Conservation (phyloP, 2,329 filamentous ascomycete genomes). For the Fusarium sublunatum region DNA sequence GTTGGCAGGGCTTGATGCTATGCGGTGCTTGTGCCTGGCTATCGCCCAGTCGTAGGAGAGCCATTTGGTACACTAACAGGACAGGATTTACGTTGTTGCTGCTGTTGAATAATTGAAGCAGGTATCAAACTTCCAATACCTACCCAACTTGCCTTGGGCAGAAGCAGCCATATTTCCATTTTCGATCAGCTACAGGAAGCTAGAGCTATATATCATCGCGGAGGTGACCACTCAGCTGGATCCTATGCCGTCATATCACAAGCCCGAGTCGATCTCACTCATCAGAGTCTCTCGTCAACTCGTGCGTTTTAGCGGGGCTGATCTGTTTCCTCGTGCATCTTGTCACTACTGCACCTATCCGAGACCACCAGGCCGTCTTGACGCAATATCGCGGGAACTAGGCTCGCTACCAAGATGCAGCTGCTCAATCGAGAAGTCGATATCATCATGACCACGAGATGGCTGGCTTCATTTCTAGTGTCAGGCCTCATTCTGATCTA, state of each 20-base stretch:
- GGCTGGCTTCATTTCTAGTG: conserved; percentile 3
- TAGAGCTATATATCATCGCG: conserved; percentile 20
- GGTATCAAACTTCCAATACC: not conserved
- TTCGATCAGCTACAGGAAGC: conserved; percentile 29
- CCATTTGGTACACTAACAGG: too few relatives aligned
- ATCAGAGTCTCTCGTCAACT: conserved; percentile 9
- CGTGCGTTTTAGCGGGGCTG: conserved; percentile 34
- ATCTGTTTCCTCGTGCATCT: conserved; percentile 36
- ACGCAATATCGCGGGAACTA: conserved; percentile 40
- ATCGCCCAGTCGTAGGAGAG: not conserved
- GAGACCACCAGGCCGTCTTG: conserved; percentile 43
- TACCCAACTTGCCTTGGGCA: not conserved
- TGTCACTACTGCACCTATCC: conserved; percentile 41
- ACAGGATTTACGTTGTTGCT: too few relatives aligned
- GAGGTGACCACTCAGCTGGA: conserved; percentile 21
- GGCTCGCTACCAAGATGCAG: conserved; percentile 14
- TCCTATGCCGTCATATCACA: conserved; percentile 22
- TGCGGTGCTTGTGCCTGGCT: conserved; percentile 19
- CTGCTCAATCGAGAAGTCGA: conserved; percentile 24
- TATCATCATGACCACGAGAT: conserved; percentile 24
- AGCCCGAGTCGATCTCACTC: conserved; percentile 39
- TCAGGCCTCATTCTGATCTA: conserved; percentile 36
- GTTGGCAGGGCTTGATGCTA: conserved; percentile 13
- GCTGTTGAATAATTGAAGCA: not conserved
- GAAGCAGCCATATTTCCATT: conserved; percentile 19